Evolutionary conservation across 176 grass and related monocot species (phyloP).

Genomic region (Eleusine coracana): DNA sequence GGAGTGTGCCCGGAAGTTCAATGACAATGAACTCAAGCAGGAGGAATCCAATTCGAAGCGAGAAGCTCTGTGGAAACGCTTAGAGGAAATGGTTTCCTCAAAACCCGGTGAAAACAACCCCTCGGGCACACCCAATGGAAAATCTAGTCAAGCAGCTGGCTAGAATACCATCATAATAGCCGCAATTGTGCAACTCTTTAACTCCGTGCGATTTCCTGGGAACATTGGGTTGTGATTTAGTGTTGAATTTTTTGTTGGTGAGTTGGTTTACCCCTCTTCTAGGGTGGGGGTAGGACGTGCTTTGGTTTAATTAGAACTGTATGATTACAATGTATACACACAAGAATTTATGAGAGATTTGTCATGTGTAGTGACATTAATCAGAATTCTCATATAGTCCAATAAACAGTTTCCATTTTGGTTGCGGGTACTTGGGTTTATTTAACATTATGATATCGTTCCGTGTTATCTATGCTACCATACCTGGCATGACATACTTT

Average conservation of each 20-base stretch:
- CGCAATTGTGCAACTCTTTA: slow-evolving; percentile 27
- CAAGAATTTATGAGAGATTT: slow-evolving; percentile 39
- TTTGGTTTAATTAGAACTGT: slow-evolving; percentile 55
- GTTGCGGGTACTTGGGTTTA: slow-evolving; percentile 41
- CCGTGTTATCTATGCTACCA: background rate
- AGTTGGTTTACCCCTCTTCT: slow-evolving; percentile 46
- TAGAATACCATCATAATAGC: slow-evolving; percentile 41
- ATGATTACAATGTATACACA: slow-evolving; percentile 50
- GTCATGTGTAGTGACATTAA: slow-evolving; percentile 46
- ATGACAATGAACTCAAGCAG: slow-evolving; percentile 68
- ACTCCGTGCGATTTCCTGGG: slow-evolving; percentile 34
- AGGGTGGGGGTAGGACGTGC: slow-evolving; percentile 38
- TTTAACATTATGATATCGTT: background rate
- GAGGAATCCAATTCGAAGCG: slow-evolving; percentile 66
- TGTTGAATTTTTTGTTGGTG: slow-evolving; percentile 47
- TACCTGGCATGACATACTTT: background rate
- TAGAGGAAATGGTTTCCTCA: slow-evolving; percentile 70
- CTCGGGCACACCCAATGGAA: slow-evolving; percentile 41
- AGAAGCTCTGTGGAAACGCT: slow-evolving; percentile 66
- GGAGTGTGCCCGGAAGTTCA: slow-evolving; percentile 76
- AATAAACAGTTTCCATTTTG: slow-evolving; percentile 57
- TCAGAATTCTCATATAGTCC: slow-evolving; percentile 55
- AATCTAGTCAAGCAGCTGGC: slow-evolving; percentile 45
- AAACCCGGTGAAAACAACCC: slow-evolving; percentile 46
- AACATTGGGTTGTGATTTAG: slow-evolving; percentile 48